Evolutionary conservation across 176 grass and related monocot species (phyloP).

Genomic region (Ensete ventricosum): DNA sequence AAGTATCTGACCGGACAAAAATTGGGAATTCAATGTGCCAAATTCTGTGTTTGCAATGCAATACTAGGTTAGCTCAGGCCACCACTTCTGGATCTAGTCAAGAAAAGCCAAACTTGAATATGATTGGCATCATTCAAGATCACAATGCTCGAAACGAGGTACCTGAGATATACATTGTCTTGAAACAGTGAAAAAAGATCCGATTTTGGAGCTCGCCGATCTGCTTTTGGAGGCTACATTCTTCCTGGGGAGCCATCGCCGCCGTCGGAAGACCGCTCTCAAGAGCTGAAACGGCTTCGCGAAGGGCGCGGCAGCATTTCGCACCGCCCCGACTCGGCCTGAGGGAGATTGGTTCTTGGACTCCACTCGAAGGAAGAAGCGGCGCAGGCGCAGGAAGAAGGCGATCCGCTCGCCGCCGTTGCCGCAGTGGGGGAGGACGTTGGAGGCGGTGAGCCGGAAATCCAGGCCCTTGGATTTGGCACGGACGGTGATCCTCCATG

Average conservation of each 20-base stretch:
- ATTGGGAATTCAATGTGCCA: no score
- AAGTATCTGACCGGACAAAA: no score
- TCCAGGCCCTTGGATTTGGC: constrained; percentile 49
- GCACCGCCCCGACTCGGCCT: not conserved
- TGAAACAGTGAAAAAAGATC: not conserved
- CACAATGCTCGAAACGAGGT: not conserved
- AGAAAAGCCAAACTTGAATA: not conserved
- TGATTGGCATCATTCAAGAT: not conserved
- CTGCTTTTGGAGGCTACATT: not conserved
- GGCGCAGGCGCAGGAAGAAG: constrained; percentile 54
- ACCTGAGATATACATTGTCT: not conserved
- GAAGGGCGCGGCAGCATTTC: not conserved
- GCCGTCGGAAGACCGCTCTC: not conserved
- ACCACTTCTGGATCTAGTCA: not conserved
- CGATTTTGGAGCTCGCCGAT: not conserved
- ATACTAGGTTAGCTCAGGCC: no score
- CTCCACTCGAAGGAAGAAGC: constrained; percentile 8
- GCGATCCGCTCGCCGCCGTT: constrained; percentile 49
- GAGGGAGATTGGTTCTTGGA: not conserved
- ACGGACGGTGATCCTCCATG: constrained; percentile 49
- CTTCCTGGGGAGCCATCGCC: not conserved
- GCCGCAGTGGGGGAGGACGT: constrained; percentile 52
- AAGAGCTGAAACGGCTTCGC: not conserved
- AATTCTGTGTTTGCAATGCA: no score
- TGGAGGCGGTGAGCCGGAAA: constrained; percentile 35